Base-by-base conservation (phyloP, 805 yeast species). In the Yamadazyma akitaensis region DNA sequence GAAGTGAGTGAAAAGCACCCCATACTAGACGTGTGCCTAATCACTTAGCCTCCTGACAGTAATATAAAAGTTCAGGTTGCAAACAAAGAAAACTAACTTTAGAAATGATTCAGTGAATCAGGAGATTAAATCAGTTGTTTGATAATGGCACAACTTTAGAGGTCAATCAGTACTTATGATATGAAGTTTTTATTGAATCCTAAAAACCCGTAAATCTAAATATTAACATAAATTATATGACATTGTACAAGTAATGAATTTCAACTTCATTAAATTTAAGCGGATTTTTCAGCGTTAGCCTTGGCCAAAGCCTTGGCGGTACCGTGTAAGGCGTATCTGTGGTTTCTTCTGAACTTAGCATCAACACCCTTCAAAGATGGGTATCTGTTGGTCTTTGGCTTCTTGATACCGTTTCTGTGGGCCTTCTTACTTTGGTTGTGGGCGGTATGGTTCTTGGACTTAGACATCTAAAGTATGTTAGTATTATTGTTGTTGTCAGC, bases 371-470 rank as follows among this genome's bases (percentile, higher is more conserved):
- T 92, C 78, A 89, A 82, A 61, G 98, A 91, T 64, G 97, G 96
- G 85, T 92, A 90, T 82, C 88, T 91, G 96, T 83, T 79, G 72
- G 96, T 85, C 85, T 82, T 88, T 67, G 97, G 97, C 91, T 92
- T 94, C 88, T 92, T 92, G 82, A 94, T 92, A 82, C 99, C 99
- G 87, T 94, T 94, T 75, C 85, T 91, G 97, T 94, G 99, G 71
- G 98, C 98, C 95, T 94, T 94, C 76, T 79, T 87, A 90, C 86
- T 88, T 81, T 92, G 98, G 95, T 94, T 94, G 81, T 94, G 99
- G 80, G 90, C 91, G 79, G 99, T 94, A 77, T 94, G 98, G 81
- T 94, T 94, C 97, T 94, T 94, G 64, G 98, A 92, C 82, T 94
- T 94, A 77, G 99, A 75, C 99, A 94, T 92, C 79, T 67, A 47